Evolutionary conservation across 441 rosid species (phyloP), one percentile per base, ranked within the genome.

Genomic region (Lepidium campestre): DNA sequence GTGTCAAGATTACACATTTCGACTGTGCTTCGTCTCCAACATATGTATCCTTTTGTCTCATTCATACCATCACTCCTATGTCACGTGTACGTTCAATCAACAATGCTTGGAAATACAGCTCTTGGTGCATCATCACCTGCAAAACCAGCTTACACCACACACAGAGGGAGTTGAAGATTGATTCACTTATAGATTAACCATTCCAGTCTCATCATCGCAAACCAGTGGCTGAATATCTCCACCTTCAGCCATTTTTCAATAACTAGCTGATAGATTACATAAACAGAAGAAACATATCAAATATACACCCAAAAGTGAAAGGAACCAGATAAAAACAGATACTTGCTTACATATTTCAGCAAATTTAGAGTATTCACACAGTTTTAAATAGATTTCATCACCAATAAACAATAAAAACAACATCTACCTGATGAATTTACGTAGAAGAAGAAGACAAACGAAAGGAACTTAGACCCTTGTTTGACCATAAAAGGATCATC

Each of bases 151-250:
- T 79, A 65, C 9, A 7, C 1, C 83, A 80, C 76, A 65, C 9
- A 10, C 1, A 27, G 27, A 72, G 4, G 48, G n/a, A 39, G 10
- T 20, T 63, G 27, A 17, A 55, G 18, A 3, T 10, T 14, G 12
- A 10, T 34, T 7, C 11, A 50, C n/a, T 58, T 37, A 31, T 31
- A 6, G 6, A 27, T 27, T 84, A 27, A 84, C 88, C 88, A 84
- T 84, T 72, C 88, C 88, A 23, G 84, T 84, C 11, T 85, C 88
- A 41, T 84, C 78, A 39, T 84, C 88, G 55, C 88, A 84, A 53
- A 81, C 86, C 7, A 84, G 84, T 27, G 88, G 88, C 65, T 80
- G 88, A 71, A 84, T 80, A 75, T 81, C 86, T 70, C 80, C 86
- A 53, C 69, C 80, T 17, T 84, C 89, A 34, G 89, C 86, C 89